Evolutionary conservation across 2,329 filamentous ascomycete species (phyloP).

Genomic region (Aureobasidium mangrovei): DNA sequence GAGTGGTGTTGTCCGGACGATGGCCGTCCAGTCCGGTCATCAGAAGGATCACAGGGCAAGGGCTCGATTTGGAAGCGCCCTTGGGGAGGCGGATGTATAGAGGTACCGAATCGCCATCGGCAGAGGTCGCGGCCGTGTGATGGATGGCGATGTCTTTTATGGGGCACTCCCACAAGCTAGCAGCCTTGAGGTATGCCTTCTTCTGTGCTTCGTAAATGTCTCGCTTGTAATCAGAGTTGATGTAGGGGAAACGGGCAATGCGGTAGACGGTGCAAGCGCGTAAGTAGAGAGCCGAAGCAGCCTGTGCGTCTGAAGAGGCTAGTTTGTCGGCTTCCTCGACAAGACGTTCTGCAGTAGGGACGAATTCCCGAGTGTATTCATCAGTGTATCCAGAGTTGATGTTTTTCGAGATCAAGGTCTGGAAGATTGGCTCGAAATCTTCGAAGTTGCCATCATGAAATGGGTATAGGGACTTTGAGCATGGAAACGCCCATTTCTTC

Average conservation of each 20-base stretch:
- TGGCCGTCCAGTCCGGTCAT: constrained; percentile 57
- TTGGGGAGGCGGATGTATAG: constrained; percentile 32
- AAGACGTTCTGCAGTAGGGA: constrained; percentile 27
- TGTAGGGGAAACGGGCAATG: constrained; percentile 31
- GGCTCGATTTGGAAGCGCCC: constrained; percentile 24
- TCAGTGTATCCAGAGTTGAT: constrained; percentile 32
- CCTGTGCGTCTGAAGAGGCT: constrained; percentile 20
- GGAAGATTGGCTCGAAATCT: constrained; percentile 32
- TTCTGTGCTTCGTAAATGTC: constrained; percentile 30
- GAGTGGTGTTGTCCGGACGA: constrained; percentile 52
- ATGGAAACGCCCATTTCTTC: constrained; percentile 31
- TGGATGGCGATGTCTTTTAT: constrained; percentile 32
- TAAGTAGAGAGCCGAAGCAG: constrained; percentile 28
- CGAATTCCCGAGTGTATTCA: constrained; percentile 30
- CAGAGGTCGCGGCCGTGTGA: constrained; percentile 28
- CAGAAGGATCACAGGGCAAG: constrained; percentile 44
- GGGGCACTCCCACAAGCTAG: constrained; percentile 27
- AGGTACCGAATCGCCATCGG: constrained; percentile 30
- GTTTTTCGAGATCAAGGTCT: constrained; percentile 27
- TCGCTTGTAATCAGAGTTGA: constrained; percentile 28
- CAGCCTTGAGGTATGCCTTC: constrained; percentile 29
- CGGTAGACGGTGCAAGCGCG: constrained; percentile 30
- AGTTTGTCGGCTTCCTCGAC: constrained; percentile 24
- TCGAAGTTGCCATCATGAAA: constrained; percentile 30
- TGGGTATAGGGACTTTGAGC: constrained; percentile 23